Evolutionary conservation across 495 filamentous ascomycete species (phyloP).

Genomic region (Annulohypoxylon moriforme): DNA sequence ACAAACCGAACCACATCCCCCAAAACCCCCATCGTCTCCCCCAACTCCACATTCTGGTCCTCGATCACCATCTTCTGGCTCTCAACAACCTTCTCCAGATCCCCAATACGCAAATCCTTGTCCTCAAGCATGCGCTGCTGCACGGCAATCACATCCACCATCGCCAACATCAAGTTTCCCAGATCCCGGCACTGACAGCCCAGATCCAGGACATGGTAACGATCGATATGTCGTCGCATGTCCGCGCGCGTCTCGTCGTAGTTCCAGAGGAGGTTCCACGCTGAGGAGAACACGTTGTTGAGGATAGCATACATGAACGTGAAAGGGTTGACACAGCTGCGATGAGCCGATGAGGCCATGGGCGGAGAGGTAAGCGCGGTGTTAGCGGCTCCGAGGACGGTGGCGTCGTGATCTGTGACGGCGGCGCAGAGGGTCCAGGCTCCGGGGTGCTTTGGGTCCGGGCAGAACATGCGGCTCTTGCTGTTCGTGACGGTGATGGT

Average conservation of each 20-base stretch:
- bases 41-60: not conserved
- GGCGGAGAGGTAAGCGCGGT: not conserved
- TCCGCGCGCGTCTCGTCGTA: not conserved
- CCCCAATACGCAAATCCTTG: not conserved
- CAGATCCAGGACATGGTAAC: not conserved
- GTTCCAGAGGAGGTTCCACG: not conserved
- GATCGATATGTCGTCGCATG: not conserved
- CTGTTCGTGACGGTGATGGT: not conserved
- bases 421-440: slow-evolving; percentile 26
- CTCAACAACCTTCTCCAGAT: not conserved
- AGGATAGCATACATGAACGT: not conserved
- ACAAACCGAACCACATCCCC: not conserved
- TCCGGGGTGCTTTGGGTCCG: not conserved
- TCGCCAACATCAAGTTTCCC: not conserved
- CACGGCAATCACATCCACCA: not conserved
- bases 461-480: slow-evolving; percentile 7
- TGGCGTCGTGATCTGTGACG: not conserved
- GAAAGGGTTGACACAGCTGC: not conserved
- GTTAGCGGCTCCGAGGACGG: not conserved
- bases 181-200: not conserved
- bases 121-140: not conserved
- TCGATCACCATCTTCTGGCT: not conserved
- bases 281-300: not conserved
- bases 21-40: not conserved
- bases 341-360: not conserved